Conservation (phyloP, 257 asterid species). For the Solanum pimpinellifolium region DNA sequence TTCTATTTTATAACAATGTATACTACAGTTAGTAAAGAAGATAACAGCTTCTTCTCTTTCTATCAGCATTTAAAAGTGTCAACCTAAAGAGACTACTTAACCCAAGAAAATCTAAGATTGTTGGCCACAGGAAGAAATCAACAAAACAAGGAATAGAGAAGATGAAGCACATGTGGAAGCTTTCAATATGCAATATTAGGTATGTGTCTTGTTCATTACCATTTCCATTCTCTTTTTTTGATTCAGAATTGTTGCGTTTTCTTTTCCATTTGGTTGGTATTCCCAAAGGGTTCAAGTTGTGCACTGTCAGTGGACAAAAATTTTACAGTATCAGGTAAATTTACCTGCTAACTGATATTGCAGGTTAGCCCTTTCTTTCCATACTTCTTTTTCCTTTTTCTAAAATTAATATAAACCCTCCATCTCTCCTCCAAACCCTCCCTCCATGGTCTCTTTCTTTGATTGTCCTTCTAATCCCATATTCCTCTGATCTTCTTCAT, state of each 20-base stretch:
- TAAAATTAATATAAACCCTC: not conserved
- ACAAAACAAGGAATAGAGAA: not conserved
- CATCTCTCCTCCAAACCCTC: not conserved
- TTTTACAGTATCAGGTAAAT: not conserved
- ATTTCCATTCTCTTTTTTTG: not conserved
- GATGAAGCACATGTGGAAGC: not conserved
- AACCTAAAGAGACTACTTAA: not conserved
- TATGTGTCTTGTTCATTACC: not conserved
- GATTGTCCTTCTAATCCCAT: not conserved
- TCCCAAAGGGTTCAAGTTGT: not conserved
- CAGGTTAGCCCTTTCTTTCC: not conserved
- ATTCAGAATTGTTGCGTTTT: not conserved
- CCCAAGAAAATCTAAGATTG: not conserved
- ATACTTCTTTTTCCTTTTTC: not conserved
- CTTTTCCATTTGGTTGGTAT: not conserved
- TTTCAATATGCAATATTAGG: not conserved
- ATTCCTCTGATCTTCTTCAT: not conserved
- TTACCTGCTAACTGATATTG: not conserved
- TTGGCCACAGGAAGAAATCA: not conserved
- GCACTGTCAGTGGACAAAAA: not conserved
- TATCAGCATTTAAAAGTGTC: not conserved
- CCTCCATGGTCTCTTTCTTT: not conserved
- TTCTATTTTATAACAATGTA: not conserved
- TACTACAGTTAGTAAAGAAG: not conserved
- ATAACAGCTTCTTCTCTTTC: not conserved